These are phyloP conservation scores for Nitzschia inconspicua DNA, from an alignment of 108 stramenopile species.

Conservation along the genomic window DNA sequence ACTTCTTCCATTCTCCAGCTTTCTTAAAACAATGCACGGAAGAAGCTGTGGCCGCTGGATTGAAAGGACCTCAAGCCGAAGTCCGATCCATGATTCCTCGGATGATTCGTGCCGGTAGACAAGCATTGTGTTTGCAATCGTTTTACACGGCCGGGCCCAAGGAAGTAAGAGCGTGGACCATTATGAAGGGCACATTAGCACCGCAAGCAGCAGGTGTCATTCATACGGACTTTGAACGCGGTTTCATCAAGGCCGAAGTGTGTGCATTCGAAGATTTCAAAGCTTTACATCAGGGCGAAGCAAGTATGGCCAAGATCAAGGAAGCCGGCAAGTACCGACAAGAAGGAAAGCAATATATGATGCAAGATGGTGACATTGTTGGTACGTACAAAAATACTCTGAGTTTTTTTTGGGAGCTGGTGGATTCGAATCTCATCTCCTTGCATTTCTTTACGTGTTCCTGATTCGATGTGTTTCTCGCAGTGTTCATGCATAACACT, in stretches of 20 bases:
- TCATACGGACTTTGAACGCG: conserved; percentile 99
- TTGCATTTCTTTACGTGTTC: background rate
- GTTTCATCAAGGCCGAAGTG: conserved; percentile 99
- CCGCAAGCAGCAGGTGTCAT: conserved; percentile 98
- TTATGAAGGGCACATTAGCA: conserved; percentile 89
- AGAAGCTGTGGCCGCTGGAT: conserved; percentile 76
- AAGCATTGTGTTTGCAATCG: conserved; percentile 93
- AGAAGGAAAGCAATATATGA: conserved; percentile 96
- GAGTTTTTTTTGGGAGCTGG: background rate
- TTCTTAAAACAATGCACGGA: conserved; percentile 79
- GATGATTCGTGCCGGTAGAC: conserved; percentile 94
- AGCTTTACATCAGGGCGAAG: conserved; percentile 82
- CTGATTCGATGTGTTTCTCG: background rate
- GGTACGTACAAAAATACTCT: conserved; percentile 2
- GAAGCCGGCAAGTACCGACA: conserved; percentile 97
- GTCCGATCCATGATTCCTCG: conserved; percentile 91
- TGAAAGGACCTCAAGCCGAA: conserved; percentile 83
- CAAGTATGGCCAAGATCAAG: conserved; percentile 95
- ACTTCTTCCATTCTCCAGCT: conserved; percentile 28
- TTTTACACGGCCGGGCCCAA: conserved; percentile 99
- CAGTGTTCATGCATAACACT: conserved; percentile 85
- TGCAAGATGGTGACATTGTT: conserved; percentile 90
- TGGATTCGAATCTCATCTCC: background rate
- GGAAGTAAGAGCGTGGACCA: conserved; percentile 99
- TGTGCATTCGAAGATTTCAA: conserved; percentile 95